Evolutionary conservation across 345 rosid species (phyloP), one percentile per base, ranked within the genome.

Genomic region (Linum usitatissimum): DNA sequence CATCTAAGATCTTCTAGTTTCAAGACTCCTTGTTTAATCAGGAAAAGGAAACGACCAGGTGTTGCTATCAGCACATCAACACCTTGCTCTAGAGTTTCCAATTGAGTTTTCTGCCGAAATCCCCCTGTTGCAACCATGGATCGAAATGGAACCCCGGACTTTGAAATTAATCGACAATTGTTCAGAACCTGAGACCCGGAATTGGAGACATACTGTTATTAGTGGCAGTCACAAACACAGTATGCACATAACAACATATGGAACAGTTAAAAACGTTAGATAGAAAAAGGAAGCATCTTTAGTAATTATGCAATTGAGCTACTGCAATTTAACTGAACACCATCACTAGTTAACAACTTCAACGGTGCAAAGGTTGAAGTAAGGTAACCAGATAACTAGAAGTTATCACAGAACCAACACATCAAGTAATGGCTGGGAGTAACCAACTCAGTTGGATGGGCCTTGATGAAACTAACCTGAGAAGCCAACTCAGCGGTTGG

Each of bases 401-500:
- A 34, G 4, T 34, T 34, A 10, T 45, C 51, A 45, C 4, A 45
- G 51, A 3, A 45, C 15, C 17, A 45, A 45, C 14, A 45, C 51
- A 34, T 34, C 38, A 34, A 34, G 3, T 45, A 15, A 15, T 15
- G 13, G 10, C 51, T 45, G 4, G 15, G 30, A 55, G 54, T 19
- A 56, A 14, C 39, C 42, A 62, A 58, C 18, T 59, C 21, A 40
- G 23, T 63, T 53, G 28, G 10, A 38, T 18, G 23, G 42, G 59
- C 20, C 19, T 19, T 42, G 28, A 9, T 65, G 64, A 18, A 62
- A 65, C 74, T 57, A 59, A 92, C 98, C 90, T 92, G 96, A 28
- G 96, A 87, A 53, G 95, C 99, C 81, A 93, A 70, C 83, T 93
- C 97, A 70, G 97, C 90, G 10, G 99, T 89, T 40, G 99, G 99